These are phyloP conservation scores for Hypericum perforatum DNA, from an alignment of 345 rosid genomes.

Conservation along the genomic window DNA sequence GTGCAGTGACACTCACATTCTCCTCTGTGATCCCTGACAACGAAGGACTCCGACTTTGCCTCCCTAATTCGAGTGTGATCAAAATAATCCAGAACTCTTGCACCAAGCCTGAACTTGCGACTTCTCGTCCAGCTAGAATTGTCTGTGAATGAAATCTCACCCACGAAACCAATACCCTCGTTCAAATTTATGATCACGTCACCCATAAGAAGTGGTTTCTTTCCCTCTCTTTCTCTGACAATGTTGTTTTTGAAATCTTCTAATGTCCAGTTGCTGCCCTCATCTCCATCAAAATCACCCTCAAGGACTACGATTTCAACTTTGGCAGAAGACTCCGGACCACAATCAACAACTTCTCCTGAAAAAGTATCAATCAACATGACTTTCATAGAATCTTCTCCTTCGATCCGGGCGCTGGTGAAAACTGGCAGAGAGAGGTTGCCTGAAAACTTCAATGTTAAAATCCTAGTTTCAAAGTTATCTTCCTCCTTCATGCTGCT, in stretches of 20 bases:
- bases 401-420: constrained; percentile 90
- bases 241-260: constrained; percentile 80
- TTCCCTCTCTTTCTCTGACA: constrained; percentile 92
- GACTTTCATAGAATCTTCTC: constrained; percentile 64
- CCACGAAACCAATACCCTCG: constrained; percentile 52
- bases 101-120: constrained; percentile 89
- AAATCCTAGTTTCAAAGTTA: constrained; percentile 47
- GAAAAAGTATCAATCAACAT: constrained; percentile 57
- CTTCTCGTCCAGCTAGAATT: constrained; percentile 99
- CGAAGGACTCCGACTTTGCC: constrained; percentile 80
- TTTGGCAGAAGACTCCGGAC: constrained; percentile 60
- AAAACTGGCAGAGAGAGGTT: constrained; percentile 78
- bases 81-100: constrained; percentile 54
- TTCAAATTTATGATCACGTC: constrained; percentile 53
- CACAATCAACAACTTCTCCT: constrained; percentile 48
- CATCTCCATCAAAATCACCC: constrained; percentile 80
- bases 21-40: constrained; percentile 98
- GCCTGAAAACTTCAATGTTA: constrained; percentile 60
- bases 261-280: constrained; percentile 52
- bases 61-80: constrained; percentile 54
- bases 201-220: constrained; percentile 86
- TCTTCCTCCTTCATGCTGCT: constrained; percentile 53
- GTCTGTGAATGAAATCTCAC: constrained; percentile 87
- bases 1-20: constrained; percentile 52
- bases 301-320: constrained; percentile 87